Evolutionary conservation across 1,284 basidiomycete species (phyloP).

Genomic region (Cystobasidium pallidum): DNA sequence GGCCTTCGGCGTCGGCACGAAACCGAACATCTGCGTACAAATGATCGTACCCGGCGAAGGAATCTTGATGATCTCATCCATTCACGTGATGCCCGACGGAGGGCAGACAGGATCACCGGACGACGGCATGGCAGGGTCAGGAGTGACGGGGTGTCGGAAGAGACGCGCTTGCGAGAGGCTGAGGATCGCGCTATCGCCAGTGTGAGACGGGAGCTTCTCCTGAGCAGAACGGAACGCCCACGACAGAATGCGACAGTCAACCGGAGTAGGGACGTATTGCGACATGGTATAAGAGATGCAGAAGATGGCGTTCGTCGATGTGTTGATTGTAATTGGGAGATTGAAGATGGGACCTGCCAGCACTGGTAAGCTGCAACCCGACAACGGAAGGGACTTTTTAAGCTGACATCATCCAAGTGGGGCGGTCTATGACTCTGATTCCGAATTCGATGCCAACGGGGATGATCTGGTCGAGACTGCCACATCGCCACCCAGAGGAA

Average conservation of each 20-base stretch:
- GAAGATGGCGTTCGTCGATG: slow-evolving; percentile 44
- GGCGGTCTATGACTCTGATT: slow-evolving; percentile 37
- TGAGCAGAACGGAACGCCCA: background rate
- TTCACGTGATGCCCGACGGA: background rate
- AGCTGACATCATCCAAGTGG: slow-evolving; percentile 21
- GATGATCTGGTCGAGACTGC: slow-evolving; percentile 20
- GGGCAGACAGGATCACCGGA: background rate
- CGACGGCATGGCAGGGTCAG: background rate
- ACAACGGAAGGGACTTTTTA: background rate
- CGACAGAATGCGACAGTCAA: background rate
- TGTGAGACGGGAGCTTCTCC: background rate
- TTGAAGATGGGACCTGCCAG: slow-evolving; percentile 38
- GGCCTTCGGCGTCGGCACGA: background rate
- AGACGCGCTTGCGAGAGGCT: background rate
- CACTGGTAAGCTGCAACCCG: slow-evolving; percentile 41
- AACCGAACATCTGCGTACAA: slow-evolving; percentile 7
- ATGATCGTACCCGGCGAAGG: background rate
- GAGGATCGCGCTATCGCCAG: slow-evolving; percentile 30
- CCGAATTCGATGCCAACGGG: slow-evolving; percentile 28
- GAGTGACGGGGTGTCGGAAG: background rate
- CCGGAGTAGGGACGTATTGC: slow-evolving; percentile 12
- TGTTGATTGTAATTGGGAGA: slow-evolving; percentile 45
- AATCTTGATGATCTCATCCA: background rate
- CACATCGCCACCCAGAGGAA: slow-evolving; percentile 9
- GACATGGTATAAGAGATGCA: slow-evolving; percentile 29